Evolutionary conservation across 441 rosid species (phyloP).

Genomic region (Lepidium campestre): DNA sequence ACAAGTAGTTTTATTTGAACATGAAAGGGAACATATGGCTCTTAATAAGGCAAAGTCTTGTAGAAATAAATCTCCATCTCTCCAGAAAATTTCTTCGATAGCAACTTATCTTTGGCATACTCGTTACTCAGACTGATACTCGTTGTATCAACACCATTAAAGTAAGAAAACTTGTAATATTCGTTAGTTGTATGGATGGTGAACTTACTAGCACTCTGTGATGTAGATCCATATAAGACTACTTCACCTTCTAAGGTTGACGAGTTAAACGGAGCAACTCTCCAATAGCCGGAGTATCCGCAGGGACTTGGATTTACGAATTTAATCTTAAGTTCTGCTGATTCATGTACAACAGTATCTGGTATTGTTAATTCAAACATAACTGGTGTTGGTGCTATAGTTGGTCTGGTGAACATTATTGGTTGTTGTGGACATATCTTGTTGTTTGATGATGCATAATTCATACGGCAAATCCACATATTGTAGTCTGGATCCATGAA

Average conservation of each 20-base stretch:
- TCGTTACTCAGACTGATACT: slow-evolving; percentile 11
- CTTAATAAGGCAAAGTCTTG: background rate
- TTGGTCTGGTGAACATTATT: slow-evolving; percentile 24
- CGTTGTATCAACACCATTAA: background rate
- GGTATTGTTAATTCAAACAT: background rate
- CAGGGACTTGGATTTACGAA: background rate
- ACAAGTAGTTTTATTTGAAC: background rate
- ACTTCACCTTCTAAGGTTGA: slow-evolving; percentile 5
- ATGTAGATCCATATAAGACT: background rate
- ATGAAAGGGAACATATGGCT: background rate
- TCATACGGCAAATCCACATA: slow-evolving; percentile 19
- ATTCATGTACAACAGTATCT: background rate
- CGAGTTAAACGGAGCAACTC: background rate
- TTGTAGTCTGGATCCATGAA: slow-evolving; percentile 11
- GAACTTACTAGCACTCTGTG: background rate
- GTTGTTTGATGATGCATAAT: background rate
- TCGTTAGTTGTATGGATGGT: slow-evolving; percentile 3
- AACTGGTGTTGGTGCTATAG: background rate
- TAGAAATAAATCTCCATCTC: slow-evolving; percentile 23
- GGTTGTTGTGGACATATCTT: slow-evolving; percentile 22
- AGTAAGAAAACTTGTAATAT: slow-evolving; percentile 8
- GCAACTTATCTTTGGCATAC: background rate
- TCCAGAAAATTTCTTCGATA: slow-evolving; percentile 1
- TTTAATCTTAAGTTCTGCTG: slow-evolving; percentile 9
- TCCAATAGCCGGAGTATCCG: slow-evolving; percentile 5